phyloP scores from a whole-genome alignment of 805 yeast genomes.

The Kodamaea leandrae region DNA sequence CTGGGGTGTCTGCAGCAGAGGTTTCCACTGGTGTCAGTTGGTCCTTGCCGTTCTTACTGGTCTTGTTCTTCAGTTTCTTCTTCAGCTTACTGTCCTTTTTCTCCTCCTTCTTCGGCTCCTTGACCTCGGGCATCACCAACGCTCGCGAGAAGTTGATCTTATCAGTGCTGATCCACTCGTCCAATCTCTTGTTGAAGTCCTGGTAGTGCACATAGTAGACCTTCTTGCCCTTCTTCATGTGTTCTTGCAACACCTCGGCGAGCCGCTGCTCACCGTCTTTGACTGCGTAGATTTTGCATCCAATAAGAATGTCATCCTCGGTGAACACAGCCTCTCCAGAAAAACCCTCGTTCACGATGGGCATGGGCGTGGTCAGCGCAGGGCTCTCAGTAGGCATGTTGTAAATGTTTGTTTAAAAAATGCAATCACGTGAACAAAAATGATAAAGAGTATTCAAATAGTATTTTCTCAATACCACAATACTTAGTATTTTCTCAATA shows the following conservation, averaged over 20 bases:
- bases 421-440: not conserved
- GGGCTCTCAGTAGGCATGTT: not conserved
- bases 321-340: constrained; percentile 21
- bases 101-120: constrained; percentile 44
- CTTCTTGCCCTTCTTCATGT: constrained; percentile 69
- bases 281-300: constrained; percentile 77
- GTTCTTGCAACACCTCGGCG: constrained; percentile 83
- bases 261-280: constrained; percentile 78
- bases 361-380: constrained; percentile 7
- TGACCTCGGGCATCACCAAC: constrained; percentile 67
- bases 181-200: constrained; percentile 92
- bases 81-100: constrained; percentile 30
- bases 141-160: constrained; percentile 72
- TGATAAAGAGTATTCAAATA: no score
- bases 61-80: constrained; percentile 19
- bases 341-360: constrained; percentile 1
- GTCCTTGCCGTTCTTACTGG: constrained; percentile 18
- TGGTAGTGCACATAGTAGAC: constrained; percentile 91
- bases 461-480: no score
- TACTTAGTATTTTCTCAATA: no score
- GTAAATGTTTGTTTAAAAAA: no score
- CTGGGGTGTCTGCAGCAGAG: constrained; percentile 20
- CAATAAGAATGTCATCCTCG: constrained; percentile 57
- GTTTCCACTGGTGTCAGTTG: constrained; percentile 17
- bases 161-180: constrained; percentile 83